A percentile compares a stretch with the other conserved stretches of the same genome.
Conservation (phyloP, 140 eudicot species). For the Flaveria floridana region DNA sequence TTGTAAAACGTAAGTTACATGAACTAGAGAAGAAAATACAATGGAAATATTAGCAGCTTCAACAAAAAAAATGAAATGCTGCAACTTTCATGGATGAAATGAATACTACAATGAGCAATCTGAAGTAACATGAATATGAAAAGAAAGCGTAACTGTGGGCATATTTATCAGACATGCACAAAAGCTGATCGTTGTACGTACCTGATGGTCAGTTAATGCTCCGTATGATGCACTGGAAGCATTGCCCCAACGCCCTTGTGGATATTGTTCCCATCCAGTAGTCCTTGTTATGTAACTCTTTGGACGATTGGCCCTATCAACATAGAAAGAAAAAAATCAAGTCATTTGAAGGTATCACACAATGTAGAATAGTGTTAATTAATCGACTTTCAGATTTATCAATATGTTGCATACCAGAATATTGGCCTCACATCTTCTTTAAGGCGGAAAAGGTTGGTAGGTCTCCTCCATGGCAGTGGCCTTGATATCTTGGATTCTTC, state of each 20-base stretch:
- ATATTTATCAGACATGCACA: slow-evolving; percentile 8
- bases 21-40: neutral
- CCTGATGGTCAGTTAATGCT: slow-evolving; percentile 88
- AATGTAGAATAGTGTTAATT: neutral
- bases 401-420: slow-evolving; percentile 59
- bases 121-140: neutral
- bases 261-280: slow-evolving; percentile 87
- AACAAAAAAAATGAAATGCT: slow-evolving; percentile 3
- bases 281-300: slow-evolving; percentile 92
- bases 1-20: neutral
- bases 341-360: slow-evolving; percentile 9
- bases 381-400: neutral
- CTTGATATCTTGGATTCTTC: slow-evolving; percentile 83
- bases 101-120: neutral
- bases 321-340: slow-evolving; percentile 8
- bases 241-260: slow-evolving; percentile 96
- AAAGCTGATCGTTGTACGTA: slow-evolving; percentile 24
- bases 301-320: slow-evolving; percentile 93
- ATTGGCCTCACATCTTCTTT: slow-evolving; percentile 95
- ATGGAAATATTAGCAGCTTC: neutral
- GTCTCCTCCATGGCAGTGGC: slow-evolving; percentile 94
- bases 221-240: slow-evolving; percentile 89
- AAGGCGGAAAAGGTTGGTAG: slow-evolving; percentile 78
- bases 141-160: neutral
- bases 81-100: neutral